These are phyloP conservation scores for Boletus smithii DNA, from an alignment of 1,284 basidiomycete genomes.

Conservation along the genomic window DNA sequence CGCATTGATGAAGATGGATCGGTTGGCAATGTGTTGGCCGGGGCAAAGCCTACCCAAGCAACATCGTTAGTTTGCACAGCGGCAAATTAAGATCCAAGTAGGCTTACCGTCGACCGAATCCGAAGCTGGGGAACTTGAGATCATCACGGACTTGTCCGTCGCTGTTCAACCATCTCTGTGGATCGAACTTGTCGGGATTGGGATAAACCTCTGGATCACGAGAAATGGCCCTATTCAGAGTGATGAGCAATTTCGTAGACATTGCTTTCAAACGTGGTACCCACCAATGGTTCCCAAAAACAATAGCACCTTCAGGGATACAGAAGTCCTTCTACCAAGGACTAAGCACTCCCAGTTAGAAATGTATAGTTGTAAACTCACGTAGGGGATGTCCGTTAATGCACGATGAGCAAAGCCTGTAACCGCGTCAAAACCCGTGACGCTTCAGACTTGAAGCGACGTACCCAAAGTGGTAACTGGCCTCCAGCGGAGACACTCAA, in stretches of 20 bases:
- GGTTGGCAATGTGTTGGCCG: constrained; percentile 56
- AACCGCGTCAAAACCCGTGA: constrained; percentile 3
- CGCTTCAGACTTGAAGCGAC: not conserved
- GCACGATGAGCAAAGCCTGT: constrained; percentile 34
- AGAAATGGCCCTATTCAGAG: constrained; percentile 30
- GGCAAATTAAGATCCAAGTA: not conserved
- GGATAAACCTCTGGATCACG: constrained; percentile 29
- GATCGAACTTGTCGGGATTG: constrained; percentile 31
- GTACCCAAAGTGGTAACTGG: constrained; percentile 37
- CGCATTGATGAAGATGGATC: constrained; percentile 60
- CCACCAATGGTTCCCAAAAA: constrained; percentile 35
- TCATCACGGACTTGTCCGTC: constrained; percentile 30
- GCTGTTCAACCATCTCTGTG: constrained; percentile 27
- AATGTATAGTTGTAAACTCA: constrained; percentile 11
- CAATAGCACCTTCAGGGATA: constrained; percentile 34
- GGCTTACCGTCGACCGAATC: constrained; percentile 33
- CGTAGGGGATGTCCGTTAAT: constrained; percentile 29
- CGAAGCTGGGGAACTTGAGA: constrained; percentile 32
- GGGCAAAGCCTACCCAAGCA: constrained; percentile 49
- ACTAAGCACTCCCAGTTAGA: constrained; percentile 4
- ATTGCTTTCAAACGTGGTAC: not conserved
- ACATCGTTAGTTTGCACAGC: constrained; percentile 1
- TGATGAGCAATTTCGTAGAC: not conserved
- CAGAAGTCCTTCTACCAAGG: constrained; percentile 25
- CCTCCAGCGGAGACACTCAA: constrained; percentile 47